phyloP scores from a whole-genome alignment of 805 yeast species.

The Saccharomycopsis microspora region DNA sequence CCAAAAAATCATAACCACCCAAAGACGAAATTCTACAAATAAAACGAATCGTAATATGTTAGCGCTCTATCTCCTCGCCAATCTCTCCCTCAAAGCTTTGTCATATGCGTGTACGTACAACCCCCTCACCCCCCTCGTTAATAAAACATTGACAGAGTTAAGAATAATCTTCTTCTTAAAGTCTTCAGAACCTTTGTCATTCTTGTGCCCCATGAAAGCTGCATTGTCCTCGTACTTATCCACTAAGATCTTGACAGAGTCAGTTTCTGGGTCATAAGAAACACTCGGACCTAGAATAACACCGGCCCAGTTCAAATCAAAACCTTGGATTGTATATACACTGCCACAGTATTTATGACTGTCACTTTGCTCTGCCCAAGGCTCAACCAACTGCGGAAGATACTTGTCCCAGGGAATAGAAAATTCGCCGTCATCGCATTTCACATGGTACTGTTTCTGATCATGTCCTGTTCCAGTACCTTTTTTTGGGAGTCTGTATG shows the following conservation, averaged over 20 bases:
- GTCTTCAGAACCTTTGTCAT: slow-evolving; percentile 21
- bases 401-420: no score
- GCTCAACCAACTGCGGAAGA: slow-evolving; percentile 16
- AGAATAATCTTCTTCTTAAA: slow-evolving; percentile 28
- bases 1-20: no score
- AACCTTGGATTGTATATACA: slow-evolving; percentile 37
- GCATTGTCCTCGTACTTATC: slow-evolving; percentile 34
- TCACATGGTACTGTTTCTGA: no score
- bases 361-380: slow-evolving; percentile 36
- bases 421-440: no score
- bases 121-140: slow-evolving; percentile 23
- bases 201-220: slow-evolving; percentile 31
- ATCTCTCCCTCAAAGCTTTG: no score
- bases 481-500: no score
- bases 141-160: slow-evolving; percentile 33
- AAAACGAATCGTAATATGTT: no score
- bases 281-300: slow-evolving; percentile 34
- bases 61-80: no score
- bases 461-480: no score
- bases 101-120: no score
- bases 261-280: slow-evolving; percentile 27
- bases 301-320: slow-evolving; percentile 36
- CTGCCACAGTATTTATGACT: slow-evolving; percentile 38
- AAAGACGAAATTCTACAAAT: no score
- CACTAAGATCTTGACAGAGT: slow-evolving; percentile 25